Conservation (phyloP, 352 stramenopile species). For the Aphanomyces euteiches region DNA sequence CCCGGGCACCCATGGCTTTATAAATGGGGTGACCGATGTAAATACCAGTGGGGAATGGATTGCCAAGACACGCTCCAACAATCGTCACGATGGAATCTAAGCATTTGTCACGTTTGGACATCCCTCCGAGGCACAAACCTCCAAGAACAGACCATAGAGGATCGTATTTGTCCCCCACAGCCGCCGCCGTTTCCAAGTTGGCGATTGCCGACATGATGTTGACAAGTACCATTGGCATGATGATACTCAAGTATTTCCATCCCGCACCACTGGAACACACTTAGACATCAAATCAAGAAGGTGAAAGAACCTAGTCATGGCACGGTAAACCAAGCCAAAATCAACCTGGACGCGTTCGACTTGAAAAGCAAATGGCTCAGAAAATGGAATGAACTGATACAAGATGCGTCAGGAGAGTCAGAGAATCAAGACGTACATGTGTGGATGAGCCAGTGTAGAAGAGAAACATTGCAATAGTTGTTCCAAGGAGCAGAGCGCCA, state of each 20-base stretch:
- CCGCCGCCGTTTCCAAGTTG: slow-evolving; percentile 40
- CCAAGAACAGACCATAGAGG: slow-evolving; percentile 37
- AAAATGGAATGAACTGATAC: slow-evolving; percentile 37
- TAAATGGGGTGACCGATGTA: slow-evolving; percentile 52
- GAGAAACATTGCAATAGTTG: slow-evolving; percentile 33
- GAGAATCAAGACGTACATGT: slow-evolving; percentile 22
- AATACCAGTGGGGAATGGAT: slow-evolving; percentile 43
- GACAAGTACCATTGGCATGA: slow-evolving; percentile 45
- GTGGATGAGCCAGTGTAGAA: slow-evolving; percentile 36
- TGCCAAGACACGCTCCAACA: slow-evolving; percentile 40
- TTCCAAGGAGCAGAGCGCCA: slow-evolving; percentile 38
- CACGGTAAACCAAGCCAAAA: slow-evolving; percentile 31
- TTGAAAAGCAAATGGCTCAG: slow-evolving; percentile 36
- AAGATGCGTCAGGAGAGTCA: too few relatives aligned
- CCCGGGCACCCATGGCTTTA: slow-evolving; percentile 46
- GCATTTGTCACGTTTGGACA: not conserved
- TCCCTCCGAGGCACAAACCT: slow-evolving; percentile 24
- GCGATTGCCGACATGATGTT: slow-evolving; percentile 47
- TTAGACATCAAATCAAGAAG: not conserved
- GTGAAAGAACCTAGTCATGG: slow-evolving; percentile 34
- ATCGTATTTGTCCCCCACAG: slow-evolving; percentile 46
- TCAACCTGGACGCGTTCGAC: slow-evolving; percentile 32
- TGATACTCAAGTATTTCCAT: slow-evolving; percentile 45
- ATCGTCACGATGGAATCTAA: slow-evolving; percentile 42
- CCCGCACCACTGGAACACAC: slow-evolving; percentile 31